phyloP scores from a whole-genome alignment of 2,329 filamentous ascomycete species.

The Blastomyces silverae region DNA sequence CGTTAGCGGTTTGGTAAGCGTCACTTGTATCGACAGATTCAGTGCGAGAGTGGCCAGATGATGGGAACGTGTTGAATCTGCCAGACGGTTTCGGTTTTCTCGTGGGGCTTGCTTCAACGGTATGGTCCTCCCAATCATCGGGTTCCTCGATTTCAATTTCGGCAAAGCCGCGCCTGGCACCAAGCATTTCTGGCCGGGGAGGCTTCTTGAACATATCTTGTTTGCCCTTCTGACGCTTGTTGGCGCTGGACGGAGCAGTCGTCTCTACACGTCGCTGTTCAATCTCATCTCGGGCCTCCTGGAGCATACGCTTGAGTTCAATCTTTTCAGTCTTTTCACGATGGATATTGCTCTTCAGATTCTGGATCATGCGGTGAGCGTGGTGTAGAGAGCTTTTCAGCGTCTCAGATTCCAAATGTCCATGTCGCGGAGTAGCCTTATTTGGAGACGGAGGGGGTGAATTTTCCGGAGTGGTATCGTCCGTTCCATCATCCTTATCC shows the following conservation, averaged over 20 bases:
- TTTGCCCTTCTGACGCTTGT: constrained; percentile 56
- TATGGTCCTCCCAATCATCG: constrained; percentile 87
- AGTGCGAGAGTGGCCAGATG: constrained; percentile 10
- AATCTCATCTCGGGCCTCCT: constrained; percentile 88
- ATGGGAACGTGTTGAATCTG: constrained; percentile 20
- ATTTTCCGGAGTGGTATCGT: constrained; percentile 73
- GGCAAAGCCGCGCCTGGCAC: constrained; percentile 66
- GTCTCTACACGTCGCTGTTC: constrained; percentile 57
- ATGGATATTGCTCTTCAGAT: constrained; percentile 87
- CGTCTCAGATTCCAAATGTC: constrained; percentile 89
- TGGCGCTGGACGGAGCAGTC: constrained; percentile 35
- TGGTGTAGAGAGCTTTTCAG: constrained; percentile 90
- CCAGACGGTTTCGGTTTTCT: constrained; percentile 36
- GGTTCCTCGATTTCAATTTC: constrained; percentile 74
- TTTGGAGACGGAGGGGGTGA: constrained; percentile 85
- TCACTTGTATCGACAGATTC: constrained; percentile 52
- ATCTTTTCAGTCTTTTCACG: constrained; percentile 98
- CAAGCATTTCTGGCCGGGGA: constrained; percentile 63
- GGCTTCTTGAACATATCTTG: constrained; percentile 70
- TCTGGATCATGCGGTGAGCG: constrained; percentile 93
- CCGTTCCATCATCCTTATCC: constrained; percentile 57
- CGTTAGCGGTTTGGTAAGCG: constrained; percentile 74
- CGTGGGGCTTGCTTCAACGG: constrained; percentile 53
- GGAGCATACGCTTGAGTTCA: constrained; percentile 87
- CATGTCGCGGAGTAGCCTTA: constrained; percentile 85